Percentiles rank a stretch among this genome's conserved stretches.
Conservation (phyloP, 2,329 filamentous ascomycete genomes). For the Tolypocladium sp. region DNA sequence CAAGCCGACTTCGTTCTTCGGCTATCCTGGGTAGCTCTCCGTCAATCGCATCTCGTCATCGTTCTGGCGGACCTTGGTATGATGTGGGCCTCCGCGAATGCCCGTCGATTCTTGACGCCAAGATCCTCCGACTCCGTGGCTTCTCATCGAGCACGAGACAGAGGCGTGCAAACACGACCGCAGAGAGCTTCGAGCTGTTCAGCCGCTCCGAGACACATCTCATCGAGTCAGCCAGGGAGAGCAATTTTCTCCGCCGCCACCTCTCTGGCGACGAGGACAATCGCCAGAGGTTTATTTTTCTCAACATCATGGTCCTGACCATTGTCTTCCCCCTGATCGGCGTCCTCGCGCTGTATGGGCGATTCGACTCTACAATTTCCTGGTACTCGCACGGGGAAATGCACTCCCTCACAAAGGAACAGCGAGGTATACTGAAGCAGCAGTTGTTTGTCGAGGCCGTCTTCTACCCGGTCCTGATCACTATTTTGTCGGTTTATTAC, state of each 20-base stretch:
- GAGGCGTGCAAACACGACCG: conserved; percentile 2
- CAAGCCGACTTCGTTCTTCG: conserved; percentile 1
- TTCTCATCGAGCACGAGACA: conserved; percentile 14
- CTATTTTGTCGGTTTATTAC: conserved; percentile 21
- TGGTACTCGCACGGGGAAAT: conserved; percentile 41
- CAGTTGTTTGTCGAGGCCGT: conserved; percentile 28
- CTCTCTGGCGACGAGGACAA: conserved; percentile 15
- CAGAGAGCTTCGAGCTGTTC: conserved; percentile 13
- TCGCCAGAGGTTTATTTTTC: conserved; percentile 27
- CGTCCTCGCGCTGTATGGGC: conserved; percentile 32
- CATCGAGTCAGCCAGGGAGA: conserved; percentile 19
- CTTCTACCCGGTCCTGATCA: conserved; percentile 20
- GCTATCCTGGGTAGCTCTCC: not conserved
- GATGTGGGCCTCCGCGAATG: conserved; percentile 2
- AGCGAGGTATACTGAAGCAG: conserved; percentile 19
- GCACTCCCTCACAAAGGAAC: conserved; percentile 22
- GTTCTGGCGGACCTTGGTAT: not conserved
- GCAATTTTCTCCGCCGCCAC: conserved; percentile 18
- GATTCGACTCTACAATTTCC: conserved; percentile 33
- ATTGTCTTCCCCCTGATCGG: conserved; percentile 37
- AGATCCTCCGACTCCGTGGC: conserved; percentile 12
- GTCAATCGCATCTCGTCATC: not conserved
- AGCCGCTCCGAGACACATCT: conserved; percentile 18
- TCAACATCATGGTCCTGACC: conserved; percentile 26
- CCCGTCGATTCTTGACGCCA: conserved; percentile 6